Evolutionary conservation across 129 eudicot species (phyloP).

Genomic region (Chrysanthemum makinoi): DNA sequence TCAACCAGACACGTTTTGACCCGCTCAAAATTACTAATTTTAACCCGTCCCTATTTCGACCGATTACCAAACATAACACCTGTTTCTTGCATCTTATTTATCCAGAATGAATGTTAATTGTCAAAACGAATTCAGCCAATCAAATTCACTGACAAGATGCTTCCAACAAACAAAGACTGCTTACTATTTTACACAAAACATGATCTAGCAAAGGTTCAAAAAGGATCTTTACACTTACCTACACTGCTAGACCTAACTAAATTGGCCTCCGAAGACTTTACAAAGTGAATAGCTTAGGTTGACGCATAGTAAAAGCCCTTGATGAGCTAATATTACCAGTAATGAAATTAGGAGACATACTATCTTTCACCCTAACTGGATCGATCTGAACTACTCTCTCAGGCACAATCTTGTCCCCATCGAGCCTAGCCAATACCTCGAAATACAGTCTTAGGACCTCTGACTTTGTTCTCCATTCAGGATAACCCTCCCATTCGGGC

Average conservation of each 20-base stretch:
- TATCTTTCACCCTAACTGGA: not conserved
- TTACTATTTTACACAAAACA: slow-evolving; percentile 15
- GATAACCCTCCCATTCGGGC: not conserved
- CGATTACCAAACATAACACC: not conserved
- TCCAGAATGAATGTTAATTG: not conserved
- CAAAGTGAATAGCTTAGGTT: slow-evolving; percentile 3
- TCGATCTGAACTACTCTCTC: slow-evolving; percentile 1
- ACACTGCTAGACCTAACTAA: not conserved
- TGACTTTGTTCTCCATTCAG: slow-evolving; percentile 8
- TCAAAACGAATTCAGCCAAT: not conserved
- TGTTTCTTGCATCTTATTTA: not conserved
- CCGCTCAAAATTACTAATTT: not conserved
- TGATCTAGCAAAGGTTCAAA: slow-evolving; percentile 24
- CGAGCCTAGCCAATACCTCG: slow-evolving; percentile 9
- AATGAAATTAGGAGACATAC: not conserved
- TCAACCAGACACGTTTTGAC: not conserved
- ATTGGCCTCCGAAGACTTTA: slow-evolving; percentile 3
- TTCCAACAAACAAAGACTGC: slow-evolving; percentile 12
- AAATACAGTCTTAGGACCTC: not conserved
- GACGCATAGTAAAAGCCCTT: not conserved
- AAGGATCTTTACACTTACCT: not conserved
- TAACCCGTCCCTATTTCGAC: not conserved
- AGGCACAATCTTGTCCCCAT: slow-evolving; percentile 5
- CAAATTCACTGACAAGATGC: not conserved
- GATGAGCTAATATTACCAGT: not conserved